Percentiles rank a stretch among this genome's conserved stretches.
Conservation (phyloP, 2,329 filamentous ascomycete genomes). For the Aureobasidium subglaciale region DNA sequence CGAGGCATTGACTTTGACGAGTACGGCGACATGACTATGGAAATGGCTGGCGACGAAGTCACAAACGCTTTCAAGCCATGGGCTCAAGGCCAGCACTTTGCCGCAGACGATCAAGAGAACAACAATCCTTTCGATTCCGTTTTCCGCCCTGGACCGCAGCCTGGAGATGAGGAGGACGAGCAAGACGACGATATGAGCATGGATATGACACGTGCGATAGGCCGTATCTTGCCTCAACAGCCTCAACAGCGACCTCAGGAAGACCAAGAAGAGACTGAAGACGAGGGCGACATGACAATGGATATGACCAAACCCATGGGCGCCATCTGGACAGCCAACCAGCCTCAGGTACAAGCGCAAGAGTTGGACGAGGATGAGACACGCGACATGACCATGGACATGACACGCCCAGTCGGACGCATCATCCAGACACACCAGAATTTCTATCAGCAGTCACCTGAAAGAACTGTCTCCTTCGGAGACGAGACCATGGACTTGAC, state of each 20-base stretch:
- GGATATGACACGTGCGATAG: slow-evolving; percentile 82
- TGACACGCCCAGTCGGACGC: slow-evolving; percentile 73
- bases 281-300: slow-evolving; percentile 14
- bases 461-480: slow-evolving; percentile 34
- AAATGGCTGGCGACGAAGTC: slow-evolving; percentile 56
- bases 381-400: slow-evolving; percentile 82
- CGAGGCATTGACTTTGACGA: slow-evolving; percentile 54
- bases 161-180: slow-evolving; percentile 36
- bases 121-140: slow-evolving; percentile 42
- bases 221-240: slow-evolving; percentile 52
- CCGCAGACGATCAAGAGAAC: slow-evolving; percentile 41
- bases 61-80: slow-evolving; percentile 69
- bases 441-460: neutral
- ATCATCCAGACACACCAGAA: slow-evolving; percentile 41
- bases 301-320: slow-evolving; percentile 13
- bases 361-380: slow-evolving; percentile 38
- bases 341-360: neutral
- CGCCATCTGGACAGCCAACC: slow-evolving; percentile 7
- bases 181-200: slow-evolving; percentile 66
- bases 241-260: neutral
- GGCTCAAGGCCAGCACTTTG: slow-evolving; percentile 48
- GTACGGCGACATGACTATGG: slow-evolving; percentile 44
- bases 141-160: slow-evolving; percentile 26
- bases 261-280: neutral
- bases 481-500: slow-evolving; percentile 52